Evolutionary conservation across 1,284 basidiomycete genomes (phyloP).

Genomic region (Cutaneotrichosporon mucoides): DNA sequence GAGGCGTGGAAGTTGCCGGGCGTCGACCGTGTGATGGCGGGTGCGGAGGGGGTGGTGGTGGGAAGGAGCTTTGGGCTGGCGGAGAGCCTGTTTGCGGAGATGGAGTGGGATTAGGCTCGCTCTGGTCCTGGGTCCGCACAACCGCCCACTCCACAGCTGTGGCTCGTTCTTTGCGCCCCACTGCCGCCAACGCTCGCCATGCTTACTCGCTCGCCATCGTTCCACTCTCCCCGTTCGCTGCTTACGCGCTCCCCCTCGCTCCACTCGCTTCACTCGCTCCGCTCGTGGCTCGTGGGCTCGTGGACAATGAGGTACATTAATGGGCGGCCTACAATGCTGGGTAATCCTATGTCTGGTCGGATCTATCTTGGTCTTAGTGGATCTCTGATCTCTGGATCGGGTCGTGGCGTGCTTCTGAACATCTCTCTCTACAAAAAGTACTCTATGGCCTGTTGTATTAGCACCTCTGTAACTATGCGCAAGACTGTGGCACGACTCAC

Average conservation of each 20-base stretch:
- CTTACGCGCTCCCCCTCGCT: background rate
- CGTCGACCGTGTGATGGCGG: slow-evolving; percentile 36
- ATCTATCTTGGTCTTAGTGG: background rate
- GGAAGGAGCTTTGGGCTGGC: slow-evolving; percentile 36
- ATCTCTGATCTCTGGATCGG: background rate
- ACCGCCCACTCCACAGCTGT: background rate
- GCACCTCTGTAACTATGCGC: slow-evolving; percentile 9
- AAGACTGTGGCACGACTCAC: no score
- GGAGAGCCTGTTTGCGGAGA: slow-evolving; percentile 35
- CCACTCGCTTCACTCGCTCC: background rate
- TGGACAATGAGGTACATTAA: background rate
- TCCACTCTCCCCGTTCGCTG: no score
- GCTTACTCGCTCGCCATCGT: no score
- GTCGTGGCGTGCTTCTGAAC: background rate
- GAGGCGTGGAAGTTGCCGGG: slow-evolving; percentile 36
- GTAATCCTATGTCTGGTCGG: slow-evolving; percentile 1
- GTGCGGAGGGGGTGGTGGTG: slow-evolving; percentile 30
- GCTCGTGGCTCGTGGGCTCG: background rate
- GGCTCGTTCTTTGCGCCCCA: no score
- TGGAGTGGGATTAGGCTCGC: slow-evolving; percentile 32
- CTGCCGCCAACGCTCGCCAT: no score
- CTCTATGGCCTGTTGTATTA: slow-evolving; percentile 39
- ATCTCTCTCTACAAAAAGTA: slow-evolving; percentile 38
- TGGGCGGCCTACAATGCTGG: slow-evolving; percentile 17
- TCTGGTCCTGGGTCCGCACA: background rate